Evolutionary conservation across 164 flowering plant species (phyloP), one percentile per base, ranked within the genome.

Genomic region (Vitis riparia): DNA sequence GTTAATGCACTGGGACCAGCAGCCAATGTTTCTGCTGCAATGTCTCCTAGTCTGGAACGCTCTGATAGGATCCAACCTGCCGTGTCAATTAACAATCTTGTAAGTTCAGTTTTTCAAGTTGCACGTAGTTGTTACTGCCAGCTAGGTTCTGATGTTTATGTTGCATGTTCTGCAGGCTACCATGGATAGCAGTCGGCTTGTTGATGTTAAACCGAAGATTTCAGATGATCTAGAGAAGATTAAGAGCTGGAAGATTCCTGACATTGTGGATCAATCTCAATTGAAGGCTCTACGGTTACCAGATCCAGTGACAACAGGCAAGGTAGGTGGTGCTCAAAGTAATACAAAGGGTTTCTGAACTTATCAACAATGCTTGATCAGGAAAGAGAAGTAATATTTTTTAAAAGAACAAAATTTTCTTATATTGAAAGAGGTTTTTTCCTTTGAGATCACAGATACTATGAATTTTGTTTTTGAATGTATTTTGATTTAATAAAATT

Each of bases 201-300:
- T 76, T 64, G 89, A 83, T 79, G 80, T 82, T 56, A 85, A 85
- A 63, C 89, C 89, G 23, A 78, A 83, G 63, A 68, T 86, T 72
- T 53, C 74, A 50, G 87, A 84, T 11, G 79, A 76, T 59, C 68
- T 55, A 12, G 87, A 84, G 63, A 84, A 80, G 73, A 67, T 76
- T 16, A 83, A 75, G 74, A 68, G 68, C 75, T 86, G 85, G 89
- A 86, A 76, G 49, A 73, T 74, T 69, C 74, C 84, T 63, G 89
- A 86, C 59, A 75, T 86, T 58, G 67, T 78, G 13, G 87, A 86
- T 10, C 32, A 81, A 58, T 69, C 84, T 66, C 84, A 83, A 58
- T 74, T 86, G 27, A 83, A 75, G 70, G 78, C 84, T 59, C 69
- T 82, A 55, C 74, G 80, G 47, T 78, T 86, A 75, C 87, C 84